phyloP scores from a whole-genome alignment of 208 protist species.

The Acanthamoeba lenticulata region DNA sequence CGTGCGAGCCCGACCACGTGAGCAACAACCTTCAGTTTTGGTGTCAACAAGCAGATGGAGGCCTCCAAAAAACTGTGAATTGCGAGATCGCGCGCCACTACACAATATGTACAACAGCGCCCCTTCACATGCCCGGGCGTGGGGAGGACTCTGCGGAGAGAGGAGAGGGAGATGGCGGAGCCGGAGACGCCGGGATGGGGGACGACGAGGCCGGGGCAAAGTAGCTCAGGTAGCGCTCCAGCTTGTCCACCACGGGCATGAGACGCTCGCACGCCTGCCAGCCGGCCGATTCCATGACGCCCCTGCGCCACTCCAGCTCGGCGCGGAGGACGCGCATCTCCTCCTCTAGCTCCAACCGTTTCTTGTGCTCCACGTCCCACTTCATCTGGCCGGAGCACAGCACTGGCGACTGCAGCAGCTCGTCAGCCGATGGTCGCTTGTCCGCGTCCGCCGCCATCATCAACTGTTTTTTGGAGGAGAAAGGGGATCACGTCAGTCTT shows the following conservation, averaged over 20 bases:
- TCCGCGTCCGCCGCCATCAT: slow-evolving; percentile 52
- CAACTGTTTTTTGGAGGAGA: neutral
- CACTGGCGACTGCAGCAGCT: slow-evolving; percentile 20
- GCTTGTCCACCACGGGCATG: neutral
- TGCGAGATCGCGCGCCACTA: too few species aligned
- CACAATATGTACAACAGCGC: too few species aligned
- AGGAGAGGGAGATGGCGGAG: neutral
- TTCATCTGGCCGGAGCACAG: slow-evolving; percentile 39
- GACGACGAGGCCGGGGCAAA: too few species aligned
- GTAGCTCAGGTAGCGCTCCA: neutral
- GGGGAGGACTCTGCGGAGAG: neutral
- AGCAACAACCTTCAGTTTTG: too few species aligned
- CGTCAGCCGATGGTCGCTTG: slow-evolving; percentile 49
- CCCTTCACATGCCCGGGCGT: neutral
- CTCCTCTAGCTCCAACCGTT: neutral
- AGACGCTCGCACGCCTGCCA: slow-evolving; percentile 12
- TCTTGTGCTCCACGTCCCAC: slow-evolving; percentile 44
- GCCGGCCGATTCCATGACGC: slow-evolving; percentile 25
- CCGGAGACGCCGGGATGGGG: too few species aligned
- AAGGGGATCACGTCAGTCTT: neutral
- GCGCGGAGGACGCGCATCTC: slow-evolving; percentile 8
- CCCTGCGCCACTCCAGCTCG: neutral
- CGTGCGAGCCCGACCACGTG: too few species aligned
- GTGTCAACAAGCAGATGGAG: too few species aligned
- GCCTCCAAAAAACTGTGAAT: too few species aligned